Evolutionary conservation across 257 asterid species (phyloP).

Genomic region (Thymus quinquecostatus): DNA sequence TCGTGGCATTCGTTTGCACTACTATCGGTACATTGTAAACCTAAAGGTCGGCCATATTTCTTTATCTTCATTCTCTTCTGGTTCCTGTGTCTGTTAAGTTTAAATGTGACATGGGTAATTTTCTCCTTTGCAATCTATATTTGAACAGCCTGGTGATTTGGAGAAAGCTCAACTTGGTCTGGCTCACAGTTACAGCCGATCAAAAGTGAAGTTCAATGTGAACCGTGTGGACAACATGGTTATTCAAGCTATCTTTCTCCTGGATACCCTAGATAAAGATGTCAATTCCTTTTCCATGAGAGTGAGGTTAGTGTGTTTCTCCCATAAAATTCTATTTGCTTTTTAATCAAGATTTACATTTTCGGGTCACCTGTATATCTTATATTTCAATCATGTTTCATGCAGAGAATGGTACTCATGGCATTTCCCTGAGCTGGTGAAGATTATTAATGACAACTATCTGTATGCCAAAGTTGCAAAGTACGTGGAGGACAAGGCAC

Average conservation of each 20-base stretch:
- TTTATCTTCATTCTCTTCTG: neutral
- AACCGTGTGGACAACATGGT: conserved; percentile 98
- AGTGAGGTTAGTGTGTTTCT: conserved; percentile 62
- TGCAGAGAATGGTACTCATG: conserved; percentile 97
- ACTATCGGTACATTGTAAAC: conserved; percentile 61
- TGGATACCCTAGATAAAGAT: conserved; percentile 97
- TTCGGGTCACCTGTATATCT: neutral
- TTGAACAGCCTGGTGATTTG: conserved; percentile 75
- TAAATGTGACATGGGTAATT: neutral
- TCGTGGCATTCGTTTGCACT: conserved; percentile 86
- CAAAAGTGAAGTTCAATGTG: conserved; percentile 96
- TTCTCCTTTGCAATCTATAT: conserved; percentile 15
- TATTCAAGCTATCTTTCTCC: conserved; percentile 91
- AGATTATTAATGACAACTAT: conserved; percentile 88
- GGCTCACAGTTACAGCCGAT: conserved; percentile 95
- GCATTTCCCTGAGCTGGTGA: conserved; percentile 95
- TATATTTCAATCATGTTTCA: conserved; percentile 9
- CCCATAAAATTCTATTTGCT: neutral
- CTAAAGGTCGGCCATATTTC: conserved; percentile 61
- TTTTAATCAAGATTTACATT: neutral
- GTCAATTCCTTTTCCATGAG: conserved; percentile 92
- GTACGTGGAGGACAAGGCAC: conserved; percentile 82
- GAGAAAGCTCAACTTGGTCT: conserved; percentile 97
- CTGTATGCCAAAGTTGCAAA: conserved; percentile 89
- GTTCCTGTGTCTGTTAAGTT: neutral